These are phyloP conservation scores for Lepiota brunneoincarnata DNA, from an alignment of 768 basidiomycete species.

Conservation along the genomic window DNA sequence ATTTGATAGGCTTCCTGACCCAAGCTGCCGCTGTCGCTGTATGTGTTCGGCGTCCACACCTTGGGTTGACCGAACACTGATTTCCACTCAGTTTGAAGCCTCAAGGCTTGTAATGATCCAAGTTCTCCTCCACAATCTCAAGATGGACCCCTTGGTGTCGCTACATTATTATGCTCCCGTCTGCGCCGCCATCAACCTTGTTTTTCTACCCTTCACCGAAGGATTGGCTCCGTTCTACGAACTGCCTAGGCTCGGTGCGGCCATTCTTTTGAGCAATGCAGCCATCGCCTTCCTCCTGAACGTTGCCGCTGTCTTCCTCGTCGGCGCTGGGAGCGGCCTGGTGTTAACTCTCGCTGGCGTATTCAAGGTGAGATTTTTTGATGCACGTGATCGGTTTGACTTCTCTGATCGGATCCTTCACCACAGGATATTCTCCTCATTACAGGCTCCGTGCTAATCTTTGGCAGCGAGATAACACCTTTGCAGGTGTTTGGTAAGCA, in stretches of 20 bases:
- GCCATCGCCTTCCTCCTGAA: conserved; percentile 85
- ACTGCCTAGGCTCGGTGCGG: conserved; percentile 59
- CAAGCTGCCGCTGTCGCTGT: conserved; percentile 87
- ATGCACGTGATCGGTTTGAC: not conserved
- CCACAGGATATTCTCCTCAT: conserved; percentile 90
- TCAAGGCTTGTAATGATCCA: conserved; percentile 96
- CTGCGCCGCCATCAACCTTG: conserved; percentile 86
- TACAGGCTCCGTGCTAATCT: conserved; percentile 83
- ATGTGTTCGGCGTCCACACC: conserved; percentile 27
- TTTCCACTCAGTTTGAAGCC: conserved; percentile 73
- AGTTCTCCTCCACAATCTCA: conserved; percentile 88
- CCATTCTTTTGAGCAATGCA: conserved; percentile 81
- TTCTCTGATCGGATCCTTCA: not conserved
- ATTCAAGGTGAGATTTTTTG: conserved; percentile 61
- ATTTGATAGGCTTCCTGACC: conserved; percentile 81
- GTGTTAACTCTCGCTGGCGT: conserved; percentile 93
- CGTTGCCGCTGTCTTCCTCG: conserved; percentile 92
- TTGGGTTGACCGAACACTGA: not conserved
- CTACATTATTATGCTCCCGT: conserved; percentile 97
- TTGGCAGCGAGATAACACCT: conserved; percentile 75
- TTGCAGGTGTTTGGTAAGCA: conserved; percentile 77
- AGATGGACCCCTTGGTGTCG: conserved; percentile 97
- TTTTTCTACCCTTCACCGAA: conserved; percentile 89
- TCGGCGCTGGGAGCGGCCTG: conserved; percentile 83
- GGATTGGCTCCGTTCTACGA: conserved; percentile 84